Base-by-base conservation (phyloP, 1,284 basidiomycete species). In the Melampsora larici-populina region DNA sequence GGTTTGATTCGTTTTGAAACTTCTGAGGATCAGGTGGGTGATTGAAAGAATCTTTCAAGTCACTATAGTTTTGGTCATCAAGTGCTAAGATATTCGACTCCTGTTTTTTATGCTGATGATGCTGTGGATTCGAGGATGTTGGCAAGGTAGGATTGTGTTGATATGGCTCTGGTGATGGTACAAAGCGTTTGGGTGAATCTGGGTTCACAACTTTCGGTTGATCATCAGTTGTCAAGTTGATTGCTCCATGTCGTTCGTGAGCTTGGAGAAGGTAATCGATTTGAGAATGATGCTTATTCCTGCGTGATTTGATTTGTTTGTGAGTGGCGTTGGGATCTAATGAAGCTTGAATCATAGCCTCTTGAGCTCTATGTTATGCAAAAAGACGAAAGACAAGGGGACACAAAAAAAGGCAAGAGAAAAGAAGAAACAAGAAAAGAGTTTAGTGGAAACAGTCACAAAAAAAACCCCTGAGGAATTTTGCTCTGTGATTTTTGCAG, bases 301-400 rank as follows among this genome's bases (percentile, higher is more conserved):
- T 18, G 3, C 51, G 51, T 55, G 51, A 18, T 55, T 55, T 55
- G 24, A 55, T 18, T 55, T 55, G 51, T 55, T 55, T 73, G 26
- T 72, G 60, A 48, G 21, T 24, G 33, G 36, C 63, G 63, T 74
- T 64, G 63, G 24, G 29, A 43, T 55, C 49, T 66, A 49, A 74
- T 74, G 51, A 40, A 29, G 63, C 71, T 66, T 74, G 71, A 31
- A 74, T 64, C 71, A 74, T 65, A n/a, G n/a, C n/a, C n/a, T n/a
- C n/a, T n/a, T n/a, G n/a, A n/a, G n/a, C n/a, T n/a, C n/a, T n/a
- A n/a, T 21, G 17, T 55, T 13, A 24, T 15, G 36, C 13, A 55
- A 2, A 15, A 18, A 24, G 51, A 55, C 51, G 51, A 24, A 55
- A 36, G 36, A 36, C 3, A 36, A 36, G 36, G 17, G 17, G 5